These are phyloP conservation scores for Didymellaceae sp. DNA, from an alignment of 2,329 filamentous ascomycete genomes.

Conservation along the genomic window DNA sequence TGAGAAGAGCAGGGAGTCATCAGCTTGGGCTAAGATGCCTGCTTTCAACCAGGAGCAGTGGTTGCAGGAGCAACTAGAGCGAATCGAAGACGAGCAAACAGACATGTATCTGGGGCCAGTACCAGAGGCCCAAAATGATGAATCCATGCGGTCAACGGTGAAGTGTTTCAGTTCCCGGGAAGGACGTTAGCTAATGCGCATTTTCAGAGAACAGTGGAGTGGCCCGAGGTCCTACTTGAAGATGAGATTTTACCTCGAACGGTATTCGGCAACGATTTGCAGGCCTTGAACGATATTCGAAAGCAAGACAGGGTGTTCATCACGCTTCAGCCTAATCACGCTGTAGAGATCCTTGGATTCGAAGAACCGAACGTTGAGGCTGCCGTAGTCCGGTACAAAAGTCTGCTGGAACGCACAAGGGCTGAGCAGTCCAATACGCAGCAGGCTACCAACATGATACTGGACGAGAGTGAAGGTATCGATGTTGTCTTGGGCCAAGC, in stretches of 20 bases:
- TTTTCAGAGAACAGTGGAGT: constrained; percentile 23
- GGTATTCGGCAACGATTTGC: constrained; percentile 38
- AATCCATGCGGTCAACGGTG: constrained; percentile 17
- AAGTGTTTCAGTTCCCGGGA: neutral
- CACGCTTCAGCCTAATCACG: constrained; percentile 14
- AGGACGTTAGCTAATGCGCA: constrained; percentile 23
- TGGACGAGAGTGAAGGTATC: constrained; percentile 36
- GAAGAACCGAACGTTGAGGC: constrained; percentile 21
- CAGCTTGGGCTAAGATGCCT: constrained; percentile 37
- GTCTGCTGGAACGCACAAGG: constrained; percentile 29
- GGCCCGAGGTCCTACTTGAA: constrained; percentile 33
- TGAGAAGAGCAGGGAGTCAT: constrained; percentile 27
- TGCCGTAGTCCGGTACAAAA: constrained; percentile 31
- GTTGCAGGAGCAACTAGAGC: constrained; percentile 29
- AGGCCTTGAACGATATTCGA: constrained; percentile 37
- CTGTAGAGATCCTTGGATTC: constrained; percentile 32
- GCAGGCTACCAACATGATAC: constrained; percentile 29
- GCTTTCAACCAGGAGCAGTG: constrained; percentile 34
- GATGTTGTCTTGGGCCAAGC: constrained; percentile 26
- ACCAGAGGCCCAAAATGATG: constrained; percentile 16
- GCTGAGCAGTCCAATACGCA: constrained; percentile 18
- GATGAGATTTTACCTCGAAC: constrained; percentile 27
- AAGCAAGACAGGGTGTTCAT: constrained; percentile 40
- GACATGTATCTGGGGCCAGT: constrained; percentile 28
- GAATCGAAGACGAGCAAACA: constrained; percentile 24